Base-by-base conservation (phyloP, 2,329 filamentous ascomycete species). In the Aspergillus quadricinctus region DNA sequence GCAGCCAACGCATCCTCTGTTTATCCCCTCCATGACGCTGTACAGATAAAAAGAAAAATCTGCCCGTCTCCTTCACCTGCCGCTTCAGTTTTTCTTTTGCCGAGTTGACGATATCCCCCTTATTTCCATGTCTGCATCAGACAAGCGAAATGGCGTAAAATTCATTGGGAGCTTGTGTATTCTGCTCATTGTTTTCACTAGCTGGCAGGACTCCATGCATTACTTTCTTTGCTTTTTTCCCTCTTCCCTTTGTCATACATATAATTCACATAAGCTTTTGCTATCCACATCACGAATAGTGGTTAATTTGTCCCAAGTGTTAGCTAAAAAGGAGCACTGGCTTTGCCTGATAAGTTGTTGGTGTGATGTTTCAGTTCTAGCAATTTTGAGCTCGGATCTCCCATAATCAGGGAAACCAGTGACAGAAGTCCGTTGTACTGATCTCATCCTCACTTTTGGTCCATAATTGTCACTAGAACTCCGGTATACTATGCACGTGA, bases 21-120 rank as follows among this genome's bases (percentile, higher is more conserved):
- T n/a, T 48, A 14, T 31, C 29, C 19, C 40, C 48, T 58, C 35
- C 48, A 53, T 57, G 54, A 57, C 59, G 31, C 50, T 57, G 43
- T 46, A 46, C 43, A 58, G 54, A 58, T 40, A 37, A 37, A 37
- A 54, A 48, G 56, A 55, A 49, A 46, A 48, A 55, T 59, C 52
- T 50, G 37, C 48, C 50, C 49, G 43, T 49, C 59, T 48, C 51
- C 48, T 61, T 52, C 21, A 48, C 60, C 31, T 43, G 25, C 57
- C 57, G 25, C 56, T 63, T 57, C 54, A 52, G 43, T 57, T 55
- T 51, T 49, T 61, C 31, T 58, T 57, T 57, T 57, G 59, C 54
- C 49, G 57, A 61, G 55, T 62, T 61, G 55, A 64, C 56, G 64
- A 66, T 66, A 63, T 65, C 60, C 62, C 58, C 50, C 11, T 60